Base-by-base conservation (phyloP, 164 flowering plant genomes). In the Dillenia turbinata region DNA sequence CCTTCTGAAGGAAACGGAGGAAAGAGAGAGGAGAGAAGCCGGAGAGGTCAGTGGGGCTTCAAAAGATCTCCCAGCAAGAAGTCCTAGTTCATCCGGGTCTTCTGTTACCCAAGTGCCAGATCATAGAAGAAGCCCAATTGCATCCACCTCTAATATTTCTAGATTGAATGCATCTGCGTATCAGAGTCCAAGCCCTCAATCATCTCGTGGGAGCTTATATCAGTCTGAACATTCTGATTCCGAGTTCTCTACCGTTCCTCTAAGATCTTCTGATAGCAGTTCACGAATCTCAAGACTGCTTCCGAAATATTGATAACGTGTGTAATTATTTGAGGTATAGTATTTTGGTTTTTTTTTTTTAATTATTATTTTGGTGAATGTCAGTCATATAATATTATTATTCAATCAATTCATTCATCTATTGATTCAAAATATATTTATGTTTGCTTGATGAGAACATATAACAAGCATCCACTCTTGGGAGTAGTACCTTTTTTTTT, bases 1-100 rank as follows among this genome's bases (percentile, higher is more conserved):
- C 73, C 96, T 95, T 69, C 94, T 95, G 73, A 92, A 85, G 61
- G 99, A 95, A 77, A 80, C 84, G 14, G 90, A 87, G 73, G 92
- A 90, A 71, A 82, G 92, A 65, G 97, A 85, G 66, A 86, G 71
- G 64, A 79, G 85, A 47, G 94, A 83, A 61, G 9, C 78, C 3
- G 70, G 44, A 17, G 88, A 75, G 46, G 71, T 68, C n/a, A 66
- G 62, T 8, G 63, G 56, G 8, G 67, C 44, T 14, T 54, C 77
- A 17, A 67, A 66, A 53, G 76, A 69, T 64, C 62, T 67, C 5
- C 63, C 52, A 8, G 72, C 22, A 2, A 73, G 49, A 43, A 70
- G 60, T 65, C 68, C 84, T 15, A 66, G 19, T 24, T 50, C 59
- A 12, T 54, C 67, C 19, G 54, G 49, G 15, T 48, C 56, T 13